Base-by-base conservation (phyloP, 345 rosid species). In the Eutrema yunnanense region DNA sequence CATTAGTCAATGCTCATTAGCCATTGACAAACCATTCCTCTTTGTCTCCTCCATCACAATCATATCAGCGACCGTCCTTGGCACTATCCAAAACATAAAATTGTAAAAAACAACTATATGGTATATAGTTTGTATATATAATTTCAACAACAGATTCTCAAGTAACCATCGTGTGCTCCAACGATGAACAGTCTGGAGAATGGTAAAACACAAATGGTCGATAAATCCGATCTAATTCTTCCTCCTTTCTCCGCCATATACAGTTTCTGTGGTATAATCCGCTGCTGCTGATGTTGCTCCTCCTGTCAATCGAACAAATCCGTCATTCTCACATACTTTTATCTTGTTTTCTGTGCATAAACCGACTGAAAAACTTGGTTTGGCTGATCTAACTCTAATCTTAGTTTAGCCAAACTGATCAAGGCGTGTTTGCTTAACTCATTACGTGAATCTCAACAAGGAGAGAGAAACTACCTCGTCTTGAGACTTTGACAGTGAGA, bases 111-210 rank as follows among this genome's bases (percentile, higher is more conserved):
- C 22, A 73, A 8, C 8, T 13, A 57, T 49, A 65, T 30, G 58
- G 33, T 47, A 47, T 64, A 54, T 47, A 26, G 4, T 48, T 73
- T 26, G 67, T 52, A 60, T 51, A 36, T n/a, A n/a, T n/a, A 26
- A 33, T 61, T 74, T 78, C 81, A 93, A 79, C 93, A 85, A 59
- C 97, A 93, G 47, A 87, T 85, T 81, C 93, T 80, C 42, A 93
- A 63, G 81, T 85, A 80, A 47, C 98, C 96, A 71, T 93, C 97
- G 67, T 90, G 96, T 16, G 89, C 86, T 79, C 98, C 97, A 47
- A 90, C 94, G 46, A 87, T 75, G 84, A 93, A 90, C 82, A 90
- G 72, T 52, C 92, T 76, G 0, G 97, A 93, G 71, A 82, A 85
- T 27, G 97, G 89, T 14, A 88, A 79, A 70, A 93, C 90, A 73